Evolutionary conservation across 2,329 filamentous ascomycete species (phyloP).

Genomic region (Ascochyta fabae): DNA sequence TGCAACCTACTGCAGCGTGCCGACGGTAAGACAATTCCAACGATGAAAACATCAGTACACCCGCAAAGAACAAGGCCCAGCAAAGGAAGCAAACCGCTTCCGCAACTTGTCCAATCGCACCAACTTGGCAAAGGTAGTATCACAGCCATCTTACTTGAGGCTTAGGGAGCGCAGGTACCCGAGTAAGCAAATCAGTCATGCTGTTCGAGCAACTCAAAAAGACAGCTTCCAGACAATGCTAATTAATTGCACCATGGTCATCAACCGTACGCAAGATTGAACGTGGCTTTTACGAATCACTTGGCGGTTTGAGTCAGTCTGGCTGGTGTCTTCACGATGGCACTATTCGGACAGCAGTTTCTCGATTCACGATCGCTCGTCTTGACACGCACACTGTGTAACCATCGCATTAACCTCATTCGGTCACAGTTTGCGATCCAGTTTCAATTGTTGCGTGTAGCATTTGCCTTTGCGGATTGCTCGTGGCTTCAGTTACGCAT

Average conservation of each 20-base stretch:
- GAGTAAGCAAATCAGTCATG: not conserved
- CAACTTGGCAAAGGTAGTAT: not conserved
- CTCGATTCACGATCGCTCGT: not conserved
- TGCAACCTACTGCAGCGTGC: constrained; percentile 6
- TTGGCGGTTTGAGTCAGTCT: not conserved
- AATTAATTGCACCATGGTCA: too few species aligned
- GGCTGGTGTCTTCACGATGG: not conserved
- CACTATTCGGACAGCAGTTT: not conserved
- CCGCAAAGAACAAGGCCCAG: not conserved
- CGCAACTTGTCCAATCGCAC: constrained; percentile 2
- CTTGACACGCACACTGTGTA: constrained; percentile 4
- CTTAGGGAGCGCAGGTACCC: constrained; percentile 2
- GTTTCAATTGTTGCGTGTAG: constrained; percentile 12
- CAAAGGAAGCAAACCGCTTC: constrained; percentile 7
- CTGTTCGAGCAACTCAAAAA: not conserved
- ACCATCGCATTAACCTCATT: constrained; percentile 12
- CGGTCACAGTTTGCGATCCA: constrained; percentile 16
- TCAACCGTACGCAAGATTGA: too few species aligned
- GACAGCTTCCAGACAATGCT: too few species aligned
- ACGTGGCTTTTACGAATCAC: not conserved
- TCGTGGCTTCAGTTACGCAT: constrained; percentile 25
- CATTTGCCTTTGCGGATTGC: constrained; percentile 11
- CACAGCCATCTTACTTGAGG: not conserved
- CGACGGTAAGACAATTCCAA: constrained; percentile 3
- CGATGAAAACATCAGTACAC: not conserved